These are phyloP conservation scores for Pleurotus platypus DNA, from an alignment of 768 basidiomycete genomes.

Conservation along the genomic window DNA sequence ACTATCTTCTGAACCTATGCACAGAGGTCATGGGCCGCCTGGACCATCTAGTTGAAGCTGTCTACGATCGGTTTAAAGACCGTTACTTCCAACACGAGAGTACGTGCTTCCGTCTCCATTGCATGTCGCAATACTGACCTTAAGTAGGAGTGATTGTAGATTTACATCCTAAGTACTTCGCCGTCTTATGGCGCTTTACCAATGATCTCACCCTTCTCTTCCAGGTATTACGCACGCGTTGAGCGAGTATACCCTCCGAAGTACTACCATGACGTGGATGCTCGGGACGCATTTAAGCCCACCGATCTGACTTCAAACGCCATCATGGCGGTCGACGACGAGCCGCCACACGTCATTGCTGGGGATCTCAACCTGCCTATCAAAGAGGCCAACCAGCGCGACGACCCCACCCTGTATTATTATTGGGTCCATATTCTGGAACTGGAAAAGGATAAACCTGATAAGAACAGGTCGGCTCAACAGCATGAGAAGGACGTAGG, in stretches of 20 bases:
- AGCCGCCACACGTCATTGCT: constrained; percentile 65
- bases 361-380: constrained; percentile 74
- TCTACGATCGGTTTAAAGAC: constrained; percentile 95
- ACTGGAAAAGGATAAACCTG: constrained; percentile 65
- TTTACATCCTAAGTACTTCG: constrained; percentile 74
- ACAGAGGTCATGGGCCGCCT: constrained; percentile 95
- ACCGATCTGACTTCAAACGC: background rate
- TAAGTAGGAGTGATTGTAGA: constrained; percentile 79
- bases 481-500: constrained; percentile 51
- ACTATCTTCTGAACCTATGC: constrained; percentile 10
- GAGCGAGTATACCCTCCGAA: constrained; percentile 74
- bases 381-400: constrained; percentile 66
- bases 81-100: constrained; percentile 91
- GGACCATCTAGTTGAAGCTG: constrained; percentile 91
- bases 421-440: constrained; percentile 89
- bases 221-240: constrained; percentile 79
- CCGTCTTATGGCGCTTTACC: background rate
- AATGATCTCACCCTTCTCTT: constrained; percentile 9
- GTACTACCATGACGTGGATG: constrained; percentile 39
- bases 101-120: constrained; percentile 36
- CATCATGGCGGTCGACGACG: constrained; percentile 31
- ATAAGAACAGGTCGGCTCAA: constrained; percentile 56
- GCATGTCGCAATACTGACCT: background rate
- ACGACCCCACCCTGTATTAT: constrained; percentile 79
- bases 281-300: constrained; percentile 49